A percentile compares a stretch with the other conserved stretches of the same genome.
These are phyloP conservation scores for Gracilaria domingensis DNA, from an alignment of 23 red algal genomes.

Conservation along the genomic window DNA sequence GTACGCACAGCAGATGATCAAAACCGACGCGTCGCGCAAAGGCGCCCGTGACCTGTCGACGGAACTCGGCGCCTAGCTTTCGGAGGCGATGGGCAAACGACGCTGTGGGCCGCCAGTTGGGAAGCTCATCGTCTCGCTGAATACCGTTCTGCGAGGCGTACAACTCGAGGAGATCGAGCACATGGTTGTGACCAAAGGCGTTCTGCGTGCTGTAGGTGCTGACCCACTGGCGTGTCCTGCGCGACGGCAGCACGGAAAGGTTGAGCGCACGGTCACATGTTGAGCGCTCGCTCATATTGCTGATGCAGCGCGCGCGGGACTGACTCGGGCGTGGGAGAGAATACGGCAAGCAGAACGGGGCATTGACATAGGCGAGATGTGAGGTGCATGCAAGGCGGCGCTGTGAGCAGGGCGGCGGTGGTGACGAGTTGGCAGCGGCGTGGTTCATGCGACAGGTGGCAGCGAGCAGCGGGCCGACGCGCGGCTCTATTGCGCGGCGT, in stretches of 20 bases:
- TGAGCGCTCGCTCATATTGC: no score
- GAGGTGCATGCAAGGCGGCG: no score
- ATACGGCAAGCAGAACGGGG: no score
- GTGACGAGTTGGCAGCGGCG: no score
- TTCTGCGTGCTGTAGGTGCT: constrained; percentile 11
- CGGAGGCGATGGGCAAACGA: background rate
- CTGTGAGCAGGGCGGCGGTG: no score
- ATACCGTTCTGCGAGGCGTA: background rate
- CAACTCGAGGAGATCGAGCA: constrained; percentile 44
- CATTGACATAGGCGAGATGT: no score
- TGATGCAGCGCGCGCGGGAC: no score
- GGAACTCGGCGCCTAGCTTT: constrained; percentile 30
- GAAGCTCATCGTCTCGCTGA: constrained; percentile 15
- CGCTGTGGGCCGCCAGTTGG: background rate
- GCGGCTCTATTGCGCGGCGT: no score
- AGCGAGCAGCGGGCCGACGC: no score
- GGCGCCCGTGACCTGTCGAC: constrained; percentile 60
- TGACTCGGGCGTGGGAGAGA: no score
- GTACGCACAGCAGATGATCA: constrained; percentile 13
- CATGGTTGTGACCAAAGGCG: constrained; percentile 39
- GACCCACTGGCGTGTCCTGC: background rate
- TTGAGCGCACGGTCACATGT: no score
- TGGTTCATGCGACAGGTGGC: no score
- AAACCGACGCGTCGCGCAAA: constrained; percentile 28
- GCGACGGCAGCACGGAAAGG: constrained; percentile 11